These are phyloP conservation scores for Selenicereus undatus DNA, from an alignment of 148 eudicot genomes.

Conservation along the genomic window DNA sequence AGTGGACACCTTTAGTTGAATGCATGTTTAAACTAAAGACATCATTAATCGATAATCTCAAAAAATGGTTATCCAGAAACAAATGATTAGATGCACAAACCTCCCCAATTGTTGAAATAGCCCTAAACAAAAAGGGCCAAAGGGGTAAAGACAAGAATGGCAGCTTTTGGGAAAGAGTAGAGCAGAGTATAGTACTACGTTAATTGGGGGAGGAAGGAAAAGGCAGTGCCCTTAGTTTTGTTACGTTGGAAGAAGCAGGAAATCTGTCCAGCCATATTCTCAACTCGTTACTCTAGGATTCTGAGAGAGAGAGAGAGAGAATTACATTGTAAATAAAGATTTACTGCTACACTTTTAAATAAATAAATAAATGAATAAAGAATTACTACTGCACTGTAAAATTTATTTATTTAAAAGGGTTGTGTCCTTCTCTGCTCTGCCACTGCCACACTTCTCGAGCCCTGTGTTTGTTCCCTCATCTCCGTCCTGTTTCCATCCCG, in stretches of 20 bases:
- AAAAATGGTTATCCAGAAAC: no score
- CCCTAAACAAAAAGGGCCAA: background rate
- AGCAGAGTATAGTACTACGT: background rate
- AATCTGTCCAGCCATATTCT: no score
- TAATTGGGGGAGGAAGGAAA: background rate
- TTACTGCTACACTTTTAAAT: no score
- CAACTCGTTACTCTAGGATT: background rate
- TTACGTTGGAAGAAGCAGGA: background rate
- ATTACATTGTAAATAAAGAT: background rate
- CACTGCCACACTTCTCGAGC: conserved; percentile 24
- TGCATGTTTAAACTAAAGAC: no score
- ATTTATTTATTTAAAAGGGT: background rate
- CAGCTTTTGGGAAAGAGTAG: background rate
- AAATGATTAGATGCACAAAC: no score
- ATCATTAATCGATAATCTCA: no score
- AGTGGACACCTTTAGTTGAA: no score
- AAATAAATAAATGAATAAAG: no score
- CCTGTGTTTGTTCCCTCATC: conserved; percentile 27
- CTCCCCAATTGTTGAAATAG: no score
- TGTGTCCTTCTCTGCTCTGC: background rate
- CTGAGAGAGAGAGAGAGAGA: background rate
- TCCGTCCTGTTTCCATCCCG: conserved; percentile 9
- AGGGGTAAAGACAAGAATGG: background rate
- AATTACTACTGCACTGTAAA: background rate
- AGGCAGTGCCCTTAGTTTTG: background rate